Base-by-base conservation (phyloP, 2,329 filamentous ascomycete species). In the Aspergillus udagawae region DNA sequence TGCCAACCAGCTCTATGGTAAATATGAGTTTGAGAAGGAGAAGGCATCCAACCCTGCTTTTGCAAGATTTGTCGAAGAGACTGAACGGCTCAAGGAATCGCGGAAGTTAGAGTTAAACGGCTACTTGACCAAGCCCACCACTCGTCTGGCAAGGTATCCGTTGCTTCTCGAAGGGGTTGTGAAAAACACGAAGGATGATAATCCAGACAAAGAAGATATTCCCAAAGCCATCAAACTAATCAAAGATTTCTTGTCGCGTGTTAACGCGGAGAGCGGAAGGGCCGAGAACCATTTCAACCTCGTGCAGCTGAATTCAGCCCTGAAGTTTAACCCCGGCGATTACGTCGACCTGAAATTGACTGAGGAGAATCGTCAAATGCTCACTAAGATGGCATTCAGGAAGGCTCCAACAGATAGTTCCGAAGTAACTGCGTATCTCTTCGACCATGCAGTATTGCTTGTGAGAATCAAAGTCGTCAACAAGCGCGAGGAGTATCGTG, bases 1-100 rank as follows among this genome's bases (percentile, higher is more conserved):
- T 69, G 90, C 93, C 44, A 96, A 92, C 71, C 94, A 99, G 74
- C 80, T 99, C 49, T 95, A 96, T 73, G 94, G 90, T 65, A 97
- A 99, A 74, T 97, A 93, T 69, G 94, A 97, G 71, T 99, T 97
- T 71, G 94, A 99, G 75, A 94, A 94, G 68, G 94, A 99, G 77
- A 91, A 94, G 66, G 88, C 89, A 17, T 84, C 86, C 56, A 99
- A 99, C 67, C 84, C 87, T 1, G 85, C 84, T 44, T 99, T 99
- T 73, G 81, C 88, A 52, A 91, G 89, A 68, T 97, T 97, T 66
- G 94, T 97, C 27, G 94, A 99, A 63, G 92, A 97, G 73, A 96
- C 95, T 5, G 94, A 99, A 75, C 84, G 94, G 57, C 85, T 96
- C 65, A 97, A 97, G 73, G 94, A 99, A 74, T 97, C 93, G 5